Percentiles rank a stretch among this genome's conserved stretches.
Conservation (phyloP, 257 asterid genomes). For the Asclepias syriaca region DNA sequence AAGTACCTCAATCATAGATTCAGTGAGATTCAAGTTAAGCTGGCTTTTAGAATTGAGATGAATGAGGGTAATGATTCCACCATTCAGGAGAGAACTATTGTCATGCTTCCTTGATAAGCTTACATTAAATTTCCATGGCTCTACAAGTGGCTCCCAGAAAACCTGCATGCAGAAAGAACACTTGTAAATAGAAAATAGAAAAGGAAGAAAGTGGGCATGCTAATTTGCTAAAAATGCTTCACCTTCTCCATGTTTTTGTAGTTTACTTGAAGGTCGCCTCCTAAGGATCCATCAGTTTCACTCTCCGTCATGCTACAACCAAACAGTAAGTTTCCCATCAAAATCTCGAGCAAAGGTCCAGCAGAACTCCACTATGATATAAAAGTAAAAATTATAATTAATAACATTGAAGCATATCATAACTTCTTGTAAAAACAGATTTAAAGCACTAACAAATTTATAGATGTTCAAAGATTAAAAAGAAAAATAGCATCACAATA, state of each 20-base stretch:
- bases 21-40: conserved; percentile 78
- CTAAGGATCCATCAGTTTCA: conserved; percentile 51
- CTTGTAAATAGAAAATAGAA: conserved; percentile 11
- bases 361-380: conserved; percentile 56
- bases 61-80: conserved; percentile 53
- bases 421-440: not conserved
- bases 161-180: conserved; percentile 39
- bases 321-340: conserved; percentile 42
- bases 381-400: conserved; percentile 12
- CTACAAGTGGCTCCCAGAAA: conserved; percentile 90
- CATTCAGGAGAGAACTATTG: conserved; percentile 56
- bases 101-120: conserved; percentile 51
- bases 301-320: conserved; percentile 37
- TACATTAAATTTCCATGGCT: conserved; percentile 77
- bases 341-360: conserved; percentile 81
- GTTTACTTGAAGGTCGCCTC: conserved; percentile 74
- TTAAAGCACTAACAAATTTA: not conserved
- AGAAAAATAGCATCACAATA: not conserved
- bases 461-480: not conserved
- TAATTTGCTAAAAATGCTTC: conserved; percentile 13
- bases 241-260: conserved; percentile 94
- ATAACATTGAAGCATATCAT: not conserved
- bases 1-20: conserved; percentile 78
- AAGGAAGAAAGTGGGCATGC: conserved; percentile 3
- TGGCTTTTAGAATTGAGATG: conserved; percentile 57